Evolutionary conservation across 768 basidiomycete species (phyloP), one percentile per base, ranked within the genome.

Genomic region (Coprinellus micaceus): DNA sequence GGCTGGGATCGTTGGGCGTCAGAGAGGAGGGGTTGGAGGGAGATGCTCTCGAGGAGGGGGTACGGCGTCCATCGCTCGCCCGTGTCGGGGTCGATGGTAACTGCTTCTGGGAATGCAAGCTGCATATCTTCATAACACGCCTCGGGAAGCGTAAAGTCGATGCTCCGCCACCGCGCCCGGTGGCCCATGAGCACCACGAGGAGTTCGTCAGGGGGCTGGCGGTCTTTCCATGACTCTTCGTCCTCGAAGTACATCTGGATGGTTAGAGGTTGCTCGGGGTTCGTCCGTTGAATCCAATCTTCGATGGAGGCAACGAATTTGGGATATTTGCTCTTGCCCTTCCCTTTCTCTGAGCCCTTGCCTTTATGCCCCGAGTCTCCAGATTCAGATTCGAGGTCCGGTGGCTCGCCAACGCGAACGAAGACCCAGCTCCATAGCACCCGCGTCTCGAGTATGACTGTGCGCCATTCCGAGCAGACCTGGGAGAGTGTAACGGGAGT

Each of bases 141-240:
- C 44, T 64, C 61, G 1, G 63, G 63, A 24, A 64, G 59, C 11
- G 62, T 61, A 19, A 58, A 53, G 54, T 64, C 57, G 24, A 62
- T 49, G 7, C 57, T 56, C 22, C 28, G 51, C 63, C 63, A 64
- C 29, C 63, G 57, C 15, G 54, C 45, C 4, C 59, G 39, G 9
- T 57, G 26, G 12, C 46, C 25, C 5, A 46, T 54, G 22, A 64
- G 59, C 22, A 58, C 2, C 12, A 51, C 33, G 17, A 64, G 39
- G 21, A 64, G 55, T 25, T 62, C 58, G n/a, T 56, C 44, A 9
- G 63, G 61, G 7, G 58, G 46, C 15, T 25, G 36, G 7, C 33
- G 33, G 3, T 51, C 46, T 2, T 39, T 49, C 63, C 63, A 64
- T 1, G 58, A 58, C 24, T 58, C 58, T 37, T 64, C 63, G 40